These are phyloP conservation scores for Cronartium ribicola DNA, from an alignment of 1,284 basidiomycete genomes.

Conservation along the genomic window DNA sequence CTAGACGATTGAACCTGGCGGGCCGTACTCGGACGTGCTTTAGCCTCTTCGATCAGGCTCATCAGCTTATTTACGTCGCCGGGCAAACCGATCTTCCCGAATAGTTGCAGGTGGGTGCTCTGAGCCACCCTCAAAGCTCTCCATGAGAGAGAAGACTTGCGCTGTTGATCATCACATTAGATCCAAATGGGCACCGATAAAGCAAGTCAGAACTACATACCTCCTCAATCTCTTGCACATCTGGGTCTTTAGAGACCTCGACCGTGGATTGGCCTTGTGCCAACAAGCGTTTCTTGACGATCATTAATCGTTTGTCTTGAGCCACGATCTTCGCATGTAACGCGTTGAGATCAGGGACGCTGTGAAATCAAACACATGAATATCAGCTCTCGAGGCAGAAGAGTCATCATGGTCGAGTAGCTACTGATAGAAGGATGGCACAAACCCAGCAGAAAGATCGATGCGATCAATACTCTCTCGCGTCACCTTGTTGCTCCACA, in stretches of 20 bases:
- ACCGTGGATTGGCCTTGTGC: slow-evolving; percentile 13
- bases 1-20: slow-evolving; percentile 6
- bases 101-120: slow-evolving; percentile 25
- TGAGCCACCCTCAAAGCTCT: slow-evolving; percentile 37
- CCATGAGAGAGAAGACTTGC: slow-evolving; percentile 31
- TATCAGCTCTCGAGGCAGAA: neutral
- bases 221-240: slow-evolving; percentile 24
- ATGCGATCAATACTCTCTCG: slow-evolving; percentile 14
- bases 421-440: neutral
- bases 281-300: slow-evolving; percentile 9
- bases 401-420: neutral
- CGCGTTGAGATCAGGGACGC: slow-evolving; percentile 32
- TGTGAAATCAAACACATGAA: neutral
- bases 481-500: slow-evolving; percentile 35
- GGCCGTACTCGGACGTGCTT: slow-evolving; percentile 8
- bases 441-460: slow-evolving; percentile 26
- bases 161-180: slow-evolving; percentile 9
- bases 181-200: neutral
- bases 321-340: slow-evolving; percentile 29
- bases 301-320: slow-evolving; percentile 7
- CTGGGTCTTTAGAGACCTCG: slow-evolving; percentile 10
- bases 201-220: neutral
- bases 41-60: slow-evolving; percentile 31
- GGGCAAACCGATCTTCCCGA: slow-evolving; percentile 38
- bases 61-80: slow-evolving; percentile 30